A percentile compares a stretch with the other conserved stretches of the same genome.
phyloP scores from a whole-genome alignment of 345 rosid species.

The Eutrema japonicum region DNA sequence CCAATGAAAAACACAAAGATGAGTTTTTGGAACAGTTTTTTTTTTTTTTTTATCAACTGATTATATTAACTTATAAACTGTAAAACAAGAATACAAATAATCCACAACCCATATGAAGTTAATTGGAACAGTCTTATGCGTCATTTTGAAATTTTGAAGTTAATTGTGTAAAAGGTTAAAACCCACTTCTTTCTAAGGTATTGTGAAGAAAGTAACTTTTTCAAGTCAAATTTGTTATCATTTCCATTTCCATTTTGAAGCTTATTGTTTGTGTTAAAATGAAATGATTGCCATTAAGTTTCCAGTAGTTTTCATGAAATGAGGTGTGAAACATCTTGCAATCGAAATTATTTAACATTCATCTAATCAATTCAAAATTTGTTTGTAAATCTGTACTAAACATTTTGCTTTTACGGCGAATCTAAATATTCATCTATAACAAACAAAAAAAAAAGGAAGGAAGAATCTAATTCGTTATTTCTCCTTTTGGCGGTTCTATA shows the following conservation, averaged over 20 bases:
- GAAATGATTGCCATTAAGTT: neutral
- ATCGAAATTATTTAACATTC: too few relatives aligned
- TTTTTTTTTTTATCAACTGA: too few relatives aligned
- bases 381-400: too few relatives aligned
- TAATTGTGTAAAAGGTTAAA: neutral
- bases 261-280: too few relatives aligned
- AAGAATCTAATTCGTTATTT: neutral
- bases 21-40: neutral
- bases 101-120: too few relatives aligned
- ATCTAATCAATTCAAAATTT: too few relatives aligned
- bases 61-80: too few relatives aligned
- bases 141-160: neutral
- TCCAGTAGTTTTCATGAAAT: neutral
- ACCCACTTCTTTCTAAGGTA: neutral
- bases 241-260: too few relatives aligned
- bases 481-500: neutral
- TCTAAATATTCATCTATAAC: neutral
- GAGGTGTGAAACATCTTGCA: neutral
- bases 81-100: too few relatives aligned
- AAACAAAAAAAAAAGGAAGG: neutral
- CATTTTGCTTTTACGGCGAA: neutral
- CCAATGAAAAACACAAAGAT: neutral
- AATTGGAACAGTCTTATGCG: neutral
- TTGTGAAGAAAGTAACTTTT: neutral
- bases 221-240: too few relatives aligned